A percentile compares a stretch with the other conserved stretches of the same genome.
Conservation (phyloP, 1,284 basidiomycete species). For the Trichosporon sp. region DNA sequence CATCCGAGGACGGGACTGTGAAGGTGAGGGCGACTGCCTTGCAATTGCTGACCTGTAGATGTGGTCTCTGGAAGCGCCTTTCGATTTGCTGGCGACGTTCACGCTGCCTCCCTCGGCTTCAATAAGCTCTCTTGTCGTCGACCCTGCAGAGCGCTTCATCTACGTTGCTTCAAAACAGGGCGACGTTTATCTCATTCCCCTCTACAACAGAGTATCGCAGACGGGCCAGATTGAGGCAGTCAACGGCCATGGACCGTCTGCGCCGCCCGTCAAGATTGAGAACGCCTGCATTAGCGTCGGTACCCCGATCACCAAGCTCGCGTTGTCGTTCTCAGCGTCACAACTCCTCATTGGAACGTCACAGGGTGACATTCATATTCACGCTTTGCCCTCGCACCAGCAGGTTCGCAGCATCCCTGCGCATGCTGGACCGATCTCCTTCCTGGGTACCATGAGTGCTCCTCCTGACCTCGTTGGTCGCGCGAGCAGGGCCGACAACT, state of each 20-base stretch:
- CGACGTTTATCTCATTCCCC: constrained; percentile 70
- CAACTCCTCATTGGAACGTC: constrained; percentile 70
- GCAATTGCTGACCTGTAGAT: constrained; percentile 50
- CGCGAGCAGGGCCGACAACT: constrained; percentile 15
- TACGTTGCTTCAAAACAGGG: constrained; percentile 73
- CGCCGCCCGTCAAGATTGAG: constrained; percentile 61
- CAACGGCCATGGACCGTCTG: constrained; percentile 63
- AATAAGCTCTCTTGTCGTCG: constrained; percentile 63
- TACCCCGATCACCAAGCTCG: constrained; percentile 61
- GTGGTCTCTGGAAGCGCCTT: constrained; percentile 72
- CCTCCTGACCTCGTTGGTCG: constrained; percentile 72
- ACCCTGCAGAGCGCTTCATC: constrained; percentile 77
- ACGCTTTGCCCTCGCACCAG: constrained; percentile 86
- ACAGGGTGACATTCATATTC: constrained; percentile 69
- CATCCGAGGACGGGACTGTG: constrained; percentile 83
- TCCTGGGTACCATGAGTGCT: constrained; percentile 68
- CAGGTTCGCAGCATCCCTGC: constrained; percentile 69
- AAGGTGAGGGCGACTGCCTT: constrained; percentile 58
- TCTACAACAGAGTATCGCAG: constrained; percentile 62
- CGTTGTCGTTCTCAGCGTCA: constrained; percentile 69
- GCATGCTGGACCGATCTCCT: constrained; percentile 67
- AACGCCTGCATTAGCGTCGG: constrained; percentile 8
- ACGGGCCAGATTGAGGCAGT: constrained; percentile 59
- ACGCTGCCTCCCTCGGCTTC: constrained; percentile 62
- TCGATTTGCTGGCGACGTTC: constrained; percentile 75